Evolutionary conservation across 2,329 filamentous ascomycete species (phyloP).

Genomic region (Aspergillus latus): DNA sequence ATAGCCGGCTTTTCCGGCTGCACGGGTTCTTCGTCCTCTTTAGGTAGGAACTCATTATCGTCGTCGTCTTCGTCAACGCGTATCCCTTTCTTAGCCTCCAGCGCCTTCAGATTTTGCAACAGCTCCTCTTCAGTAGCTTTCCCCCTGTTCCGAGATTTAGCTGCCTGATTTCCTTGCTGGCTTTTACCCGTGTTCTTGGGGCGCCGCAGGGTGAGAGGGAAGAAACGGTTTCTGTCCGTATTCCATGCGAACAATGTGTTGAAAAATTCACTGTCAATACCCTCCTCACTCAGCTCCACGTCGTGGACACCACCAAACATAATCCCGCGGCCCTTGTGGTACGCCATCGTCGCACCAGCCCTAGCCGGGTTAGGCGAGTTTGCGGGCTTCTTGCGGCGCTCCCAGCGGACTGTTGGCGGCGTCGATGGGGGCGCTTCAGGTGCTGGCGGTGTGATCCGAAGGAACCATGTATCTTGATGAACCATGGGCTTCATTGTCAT

Average conservation of each 20-base stretch:
- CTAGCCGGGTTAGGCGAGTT: conserved; percentile 82
- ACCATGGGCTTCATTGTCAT: conserved; percentile 82
- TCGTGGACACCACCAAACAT: conserved; percentile 94
- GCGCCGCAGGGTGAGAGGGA: conserved; percentile 75
- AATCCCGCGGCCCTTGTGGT: conserved; percentile 89
- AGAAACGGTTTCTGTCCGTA: conserved; percentile 91
- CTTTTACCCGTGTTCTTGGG: conserved; percentile 67
- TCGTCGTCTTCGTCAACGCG: conserved; percentile 50
- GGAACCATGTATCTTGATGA: conserved; percentile 92
- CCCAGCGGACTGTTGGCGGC: conserved; percentile 79
- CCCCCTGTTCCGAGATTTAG: conserved; percentile 63
- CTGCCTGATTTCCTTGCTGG: conserved; percentile 44
- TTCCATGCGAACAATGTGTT: conserved; percentile 91
- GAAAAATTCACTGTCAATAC: conserved; percentile 97
- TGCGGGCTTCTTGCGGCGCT: conserved; percentile 85
- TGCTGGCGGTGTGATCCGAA: conserved; percentile 73
- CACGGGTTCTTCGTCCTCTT: conserved; percentile 55
- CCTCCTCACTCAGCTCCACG: conserved; percentile 86
- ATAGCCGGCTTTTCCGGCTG: conserved; percentile 59
- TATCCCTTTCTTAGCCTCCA: conserved; percentile 72
- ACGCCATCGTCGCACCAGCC: conserved; percentile 89
- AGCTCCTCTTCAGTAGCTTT: conserved; percentile 92
- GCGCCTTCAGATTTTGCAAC: conserved; percentile 77
- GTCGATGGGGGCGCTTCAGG: conserved; percentile 65
- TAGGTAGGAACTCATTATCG: conserved; percentile 34